Evolutionary conservation across 2,329 filamentous ascomycete species (phyloP).

Genomic region (Fusarium sp.): DNA sequence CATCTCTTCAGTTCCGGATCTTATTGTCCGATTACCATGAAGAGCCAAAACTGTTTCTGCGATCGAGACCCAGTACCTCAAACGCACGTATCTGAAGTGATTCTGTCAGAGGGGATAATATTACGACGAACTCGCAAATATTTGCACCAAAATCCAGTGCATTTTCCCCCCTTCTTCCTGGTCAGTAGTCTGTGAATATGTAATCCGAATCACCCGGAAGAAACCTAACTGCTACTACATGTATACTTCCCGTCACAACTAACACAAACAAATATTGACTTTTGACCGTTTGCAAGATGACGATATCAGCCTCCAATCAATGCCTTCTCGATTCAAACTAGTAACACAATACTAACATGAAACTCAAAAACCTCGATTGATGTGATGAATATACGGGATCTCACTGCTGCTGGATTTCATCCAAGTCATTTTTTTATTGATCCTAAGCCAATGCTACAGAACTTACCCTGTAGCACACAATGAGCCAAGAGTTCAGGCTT

Average conservation of each 20-base stretch:
- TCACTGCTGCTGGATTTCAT: background rate
- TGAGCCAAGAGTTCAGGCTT: background rate
- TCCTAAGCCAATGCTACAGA: too few species aligned
- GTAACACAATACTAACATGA: background rate
- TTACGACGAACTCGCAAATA: background rate
- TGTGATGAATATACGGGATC: background rate
- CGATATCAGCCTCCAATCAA: too few species aligned
- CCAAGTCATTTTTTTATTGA: too few species aligned
- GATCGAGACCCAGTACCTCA: background rate
- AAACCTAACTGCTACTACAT: slow-evolving; percentile 12
- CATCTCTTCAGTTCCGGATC: slow-evolving; percentile 3
- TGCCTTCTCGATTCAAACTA: too few species aligned
- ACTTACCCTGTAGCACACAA: background rate
- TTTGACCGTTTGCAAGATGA: background rate
- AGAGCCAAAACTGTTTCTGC: background rate
- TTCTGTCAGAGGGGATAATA: background rate
- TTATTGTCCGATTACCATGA: slow-evolving; percentile 9
- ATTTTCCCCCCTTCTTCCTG: background rate
- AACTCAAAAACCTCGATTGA: background rate
- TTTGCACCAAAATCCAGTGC: background rate
- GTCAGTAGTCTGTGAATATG: background rate
- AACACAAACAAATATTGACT: slow-evolving; percentile 13
- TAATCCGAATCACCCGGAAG: slow-evolving; percentile 10
- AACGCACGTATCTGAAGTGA: background rate
- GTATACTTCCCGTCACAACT: background rate